phyloP scores from a whole-genome alignment of 2,329 filamentous ascomycete genomes.

The Colletotrichum simmondsii region DNA sequence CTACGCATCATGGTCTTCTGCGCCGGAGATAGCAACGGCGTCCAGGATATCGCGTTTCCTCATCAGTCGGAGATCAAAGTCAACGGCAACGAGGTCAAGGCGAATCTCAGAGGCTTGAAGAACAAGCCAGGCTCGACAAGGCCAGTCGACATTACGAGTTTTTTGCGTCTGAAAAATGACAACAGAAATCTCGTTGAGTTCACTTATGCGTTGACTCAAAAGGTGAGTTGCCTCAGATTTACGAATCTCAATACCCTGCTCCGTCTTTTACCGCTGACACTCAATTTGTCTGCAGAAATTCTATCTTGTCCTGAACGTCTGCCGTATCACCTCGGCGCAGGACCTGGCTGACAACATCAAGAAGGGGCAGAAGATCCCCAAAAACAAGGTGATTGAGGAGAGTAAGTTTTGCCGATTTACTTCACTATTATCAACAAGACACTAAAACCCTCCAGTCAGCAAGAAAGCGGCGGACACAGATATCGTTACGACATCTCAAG shows the following conservation, averaged over 20 bases:
- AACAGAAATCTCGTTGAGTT: conserved; percentile 81
- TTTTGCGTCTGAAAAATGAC: conserved; percentile 74
- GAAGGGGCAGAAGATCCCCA: conserved; percentile 77
- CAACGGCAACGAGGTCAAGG: conserved; percentile 87
- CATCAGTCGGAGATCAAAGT: conserved; percentile 93
- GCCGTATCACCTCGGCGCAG: conserved; percentile 76
- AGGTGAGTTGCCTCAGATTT: conserved; percentile 65
- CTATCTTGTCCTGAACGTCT: conserved; percentile 79
- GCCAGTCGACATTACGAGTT: conserved; percentile 88
- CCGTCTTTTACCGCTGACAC: conserved; percentile 33
- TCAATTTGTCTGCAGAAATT: conserved; percentile 67
- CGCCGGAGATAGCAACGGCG: conserved; percentile 69
- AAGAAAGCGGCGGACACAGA: conserved; percentile 87
- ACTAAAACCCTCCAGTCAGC: conserved; percentile 67
- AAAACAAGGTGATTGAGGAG: conserved; percentile 84
- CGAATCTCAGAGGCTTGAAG: conserved; percentile 94
- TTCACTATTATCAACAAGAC: neutral
- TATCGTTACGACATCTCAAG: conserved; percentile 87
- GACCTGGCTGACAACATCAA: conserved; percentile 77
- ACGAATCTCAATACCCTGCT: conserved; percentile 18
- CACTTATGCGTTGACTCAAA: conserved; percentile 91
- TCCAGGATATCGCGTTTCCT: conserved; percentile 87
- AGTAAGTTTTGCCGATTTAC: conserved; percentile 63
- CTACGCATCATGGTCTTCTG: conserved; percentile 87
- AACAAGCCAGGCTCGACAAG: conserved; percentile 96